Evolutionary conservation across 164 flowering plant genomes (phyloP), one percentile per base, ranked within the genome.

Genomic region (Vitis rupestris): DNA sequence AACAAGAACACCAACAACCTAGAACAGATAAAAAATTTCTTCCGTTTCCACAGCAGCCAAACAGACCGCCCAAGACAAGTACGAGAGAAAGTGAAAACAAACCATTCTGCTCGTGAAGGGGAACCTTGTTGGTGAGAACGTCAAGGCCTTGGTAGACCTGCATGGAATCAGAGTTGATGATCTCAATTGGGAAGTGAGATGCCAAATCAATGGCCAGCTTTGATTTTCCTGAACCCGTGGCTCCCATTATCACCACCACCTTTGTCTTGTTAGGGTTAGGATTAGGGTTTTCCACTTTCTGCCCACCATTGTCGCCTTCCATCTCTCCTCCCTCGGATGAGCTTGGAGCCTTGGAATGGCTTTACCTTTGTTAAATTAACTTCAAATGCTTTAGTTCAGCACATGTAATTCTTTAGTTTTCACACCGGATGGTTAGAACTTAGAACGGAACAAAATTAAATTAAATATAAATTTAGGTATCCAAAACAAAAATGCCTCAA

Each of bases 81-180:
- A 59, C 27, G 37, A 31, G 9, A 16, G 48, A 14, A 44, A 63
- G 62, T 3, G 59, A 9, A 13, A 54, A 60, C 17, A 11, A 51
- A 88, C 99, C 97, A 76, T 86, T 88, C 54, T 84, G 97, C 19
- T 93, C 97, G 8, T 70, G 68, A 61, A 80, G 54, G 11, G 94
- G 82, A 50, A 96, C 92, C 75, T 96, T 96, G 74, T 96, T 93
- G 71, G 99, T 93, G 76, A 96, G 92, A 75, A 96, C 84, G 76
- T 93, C 98, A 15, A 95, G 77, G 19, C 98, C 98, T 17, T 68
- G 59, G 61, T 95, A 93, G 51, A 95, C 94, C 84, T 93, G 99
- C 98, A 96, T 93, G 51, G 99, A 93, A 68, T 93, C 98, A 13
- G 98, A 97, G 79, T 90, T 96, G 81, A 96, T 84, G 79, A 93